Evolutionary conservation across 495 filamentous ascomycete species (phyloP).

Genomic region (Neurospora sp.): DNA sequence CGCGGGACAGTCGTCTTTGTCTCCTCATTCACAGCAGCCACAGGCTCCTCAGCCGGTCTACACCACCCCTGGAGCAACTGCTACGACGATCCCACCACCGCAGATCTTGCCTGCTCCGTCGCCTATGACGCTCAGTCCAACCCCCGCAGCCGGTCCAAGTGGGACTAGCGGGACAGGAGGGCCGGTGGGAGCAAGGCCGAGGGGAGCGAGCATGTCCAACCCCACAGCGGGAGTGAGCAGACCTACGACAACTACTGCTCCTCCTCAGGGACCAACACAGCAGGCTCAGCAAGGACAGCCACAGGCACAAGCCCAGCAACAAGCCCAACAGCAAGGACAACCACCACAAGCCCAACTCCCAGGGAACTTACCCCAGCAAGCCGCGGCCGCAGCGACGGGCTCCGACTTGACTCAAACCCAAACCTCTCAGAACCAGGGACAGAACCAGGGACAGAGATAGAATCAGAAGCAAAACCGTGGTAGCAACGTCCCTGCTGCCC

Average conservation of each 20-base stretch:
- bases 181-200: slow-evolving; percentile 10
- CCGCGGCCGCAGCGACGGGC: not conserved
- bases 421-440: not conserved
- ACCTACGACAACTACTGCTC: not conserved
- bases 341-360: not conserved
- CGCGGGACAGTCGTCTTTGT: not conserved
- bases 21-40: slow-evolving; percentile 3
- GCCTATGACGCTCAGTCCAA: not conserved
- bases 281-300: not conserved
- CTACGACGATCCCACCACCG: slow-evolving; percentile 1
- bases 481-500: not conserved
- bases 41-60: not conserved
- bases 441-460: not conserved
- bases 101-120: not conserved
- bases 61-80: not conserved
- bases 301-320: not conserved
- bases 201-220: slow-evolving; percentile 15
- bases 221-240: not conserved
- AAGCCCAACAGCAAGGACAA: not conserved
- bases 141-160: not conserved
- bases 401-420: not conserved
- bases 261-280: not conserved
- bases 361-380: not conserved
- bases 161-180: slow-evolving; percentile 7
- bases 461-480: not conserved